Base-by-base conservation (phyloP, 192 early-diverging fungal genomes). In the Umbelopsis sp. region DNA sequence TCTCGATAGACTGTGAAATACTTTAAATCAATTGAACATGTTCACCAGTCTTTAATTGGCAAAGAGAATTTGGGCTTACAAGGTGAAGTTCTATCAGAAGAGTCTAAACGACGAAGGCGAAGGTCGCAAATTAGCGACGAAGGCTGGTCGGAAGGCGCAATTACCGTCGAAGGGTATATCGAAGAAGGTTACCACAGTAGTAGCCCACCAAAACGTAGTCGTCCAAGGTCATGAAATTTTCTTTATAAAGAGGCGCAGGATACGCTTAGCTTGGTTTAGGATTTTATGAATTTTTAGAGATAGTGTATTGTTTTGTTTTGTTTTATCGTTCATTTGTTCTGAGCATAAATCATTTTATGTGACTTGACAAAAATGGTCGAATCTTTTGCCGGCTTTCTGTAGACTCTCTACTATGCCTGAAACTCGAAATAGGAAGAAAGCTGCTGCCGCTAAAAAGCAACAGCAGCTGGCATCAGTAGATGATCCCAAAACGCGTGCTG, bases 11-110 rank as follows among this genome's bases (percentile, higher is more conserved):
- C 92, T 21, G 92, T 94, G 58, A 88, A 88, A 81, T 94, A 94
- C 78, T 94, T 94, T 75, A 92, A 90, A 80, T 89, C 86, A 50
- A 94, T 94, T 61, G 92, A 94, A 81, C 85, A 91, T 81, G 92
- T 92, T 9, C 90, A 92, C 46, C 78, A 87, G 53, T 81, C 85
- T 70, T 79, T 91, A 77, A 87, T 91, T 73, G 90, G 90, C 27
- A 80, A 79, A 47, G 88, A 91, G 51, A 88, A 88, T 75, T 80
- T 91, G 27, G 87, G 87, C 11, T 79, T 91, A 23, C 86, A 89
- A 61, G 91, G 90, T 27, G 61, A 64, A 45, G 55, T 61, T 2
- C 25, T 61, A 18, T 61, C 55, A 2, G 55, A 61, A 37, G 23
- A 61, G 1, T 61, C 30, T 15, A 61, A 61, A 35, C 27, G 53